A percentile compares a stretch with the other conserved stretches of the same genome.
Conservation (phyloP, 495 filamentous ascomycete genomes). For the Annulohypoxylon stygium region DNA sequence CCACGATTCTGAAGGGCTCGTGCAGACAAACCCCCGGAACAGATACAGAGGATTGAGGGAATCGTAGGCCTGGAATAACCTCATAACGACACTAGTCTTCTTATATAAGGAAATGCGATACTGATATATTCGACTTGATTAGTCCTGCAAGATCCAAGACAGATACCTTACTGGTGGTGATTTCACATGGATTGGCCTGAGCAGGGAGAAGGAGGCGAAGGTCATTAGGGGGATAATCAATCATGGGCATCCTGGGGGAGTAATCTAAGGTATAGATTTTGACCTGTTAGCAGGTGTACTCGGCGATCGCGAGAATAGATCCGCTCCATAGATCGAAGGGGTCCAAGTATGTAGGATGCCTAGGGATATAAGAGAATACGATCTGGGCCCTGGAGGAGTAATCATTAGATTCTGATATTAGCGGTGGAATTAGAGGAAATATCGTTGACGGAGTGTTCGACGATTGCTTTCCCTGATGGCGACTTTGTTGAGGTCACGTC, state of each 20-base stretch:
- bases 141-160: neutral
- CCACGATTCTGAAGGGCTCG: neutral
- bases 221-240: constrained; percentile 2
- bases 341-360: constrained; percentile 1
- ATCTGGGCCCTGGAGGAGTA: neutral
- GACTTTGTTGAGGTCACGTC: constrained; percentile 47
- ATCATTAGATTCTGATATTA: constrained; percentile 12
- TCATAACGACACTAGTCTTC: neutral
- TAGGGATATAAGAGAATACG: constrained; percentile 8
- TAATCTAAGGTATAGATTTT: neutral
- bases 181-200: neutral
- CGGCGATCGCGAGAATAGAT: neutral
- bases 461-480: constrained; percentile 30
- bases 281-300: constrained; percentile 6
- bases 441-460: constrained; percentile 8
- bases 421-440: constrained; percentile 7
- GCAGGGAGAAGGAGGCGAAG: neutral
- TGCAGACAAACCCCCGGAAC: neutral
- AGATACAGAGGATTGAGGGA: neutral
- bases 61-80: neutral
- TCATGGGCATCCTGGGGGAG: neutral
- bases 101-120: neutral
- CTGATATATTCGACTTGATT: neutral
- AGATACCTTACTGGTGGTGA: neutral
- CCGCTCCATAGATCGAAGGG: neutral